A percentile compares a stretch with the other conserved stretches of the same genome.
phyloP scores from a whole-genome alignment of 179 eudicot genomes.

The Silene noctiflora region DNA sequence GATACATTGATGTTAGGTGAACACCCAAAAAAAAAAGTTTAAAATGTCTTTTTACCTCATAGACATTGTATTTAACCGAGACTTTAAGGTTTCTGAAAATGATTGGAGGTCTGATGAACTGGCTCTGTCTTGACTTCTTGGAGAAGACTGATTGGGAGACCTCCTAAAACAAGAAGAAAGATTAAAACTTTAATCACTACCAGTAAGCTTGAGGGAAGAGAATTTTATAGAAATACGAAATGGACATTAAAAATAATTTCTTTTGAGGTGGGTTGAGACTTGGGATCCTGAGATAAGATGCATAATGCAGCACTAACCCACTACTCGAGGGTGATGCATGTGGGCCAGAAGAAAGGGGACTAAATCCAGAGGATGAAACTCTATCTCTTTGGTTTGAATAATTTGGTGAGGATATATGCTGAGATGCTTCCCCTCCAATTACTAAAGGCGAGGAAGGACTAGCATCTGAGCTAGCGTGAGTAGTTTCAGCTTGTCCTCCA shows the following conservation, averaged over 20 bases:
- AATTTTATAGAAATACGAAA: not conserved
- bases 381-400: constrained; percentile 24
- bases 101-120: constrained; percentile 85
- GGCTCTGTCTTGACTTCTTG: constrained; percentile 55
- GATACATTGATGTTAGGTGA: not conserved
- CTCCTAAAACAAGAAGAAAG: constrained; percentile 30
- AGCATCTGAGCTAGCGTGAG: constrained; percentile 33
- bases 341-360: constrained; percentile 34
- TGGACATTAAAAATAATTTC: not conserved
- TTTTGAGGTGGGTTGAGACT: not conserved
- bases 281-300: not conserved
- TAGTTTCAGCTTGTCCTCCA: constrained; percentile 40
- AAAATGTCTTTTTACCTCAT: constrained; percentile 44
- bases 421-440: constrained; percentile 43
- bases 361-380: constrained; percentile 54
- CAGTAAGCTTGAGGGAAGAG: not conserved
- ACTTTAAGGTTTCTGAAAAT: constrained; percentile 70
- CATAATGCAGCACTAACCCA: constrained; percentile 37
- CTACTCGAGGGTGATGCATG: constrained; percentile 51
- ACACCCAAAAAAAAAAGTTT: not conserved
- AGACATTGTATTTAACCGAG: constrained; percentile 72
- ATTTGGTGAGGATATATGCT: constrained; percentile 34
- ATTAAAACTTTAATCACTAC: not conserved
- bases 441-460: constrained; percentile 34
- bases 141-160: constrained; percentile 53